A percentile compares a stretch with the other conserved stretches of the same genome.
These are phyloP conservation scores for Santalum album DNA, from an alignment of 164 flowering plant genomes.

Conservation along the genomic window DNA sequence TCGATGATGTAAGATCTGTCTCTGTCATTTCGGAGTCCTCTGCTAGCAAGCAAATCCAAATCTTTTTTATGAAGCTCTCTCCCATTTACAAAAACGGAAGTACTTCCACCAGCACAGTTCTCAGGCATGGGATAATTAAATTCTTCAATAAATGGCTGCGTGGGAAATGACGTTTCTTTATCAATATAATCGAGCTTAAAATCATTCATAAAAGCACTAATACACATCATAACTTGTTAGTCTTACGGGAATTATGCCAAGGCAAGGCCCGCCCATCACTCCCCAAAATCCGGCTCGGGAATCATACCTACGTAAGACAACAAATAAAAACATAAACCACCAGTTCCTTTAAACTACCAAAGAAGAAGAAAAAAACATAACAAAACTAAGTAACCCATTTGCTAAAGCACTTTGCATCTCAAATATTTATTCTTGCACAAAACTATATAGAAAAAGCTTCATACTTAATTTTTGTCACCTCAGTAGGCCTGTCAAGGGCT, in stretches of 20 bases:
- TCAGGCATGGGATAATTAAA: slow-evolving; percentile 66
- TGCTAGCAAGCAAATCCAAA: slow-evolving; percentile 63
- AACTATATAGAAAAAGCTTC: neutral
- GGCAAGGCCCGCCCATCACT: slow-evolving; percentile 74
- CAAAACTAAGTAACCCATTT: neutral
- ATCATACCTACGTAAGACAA: slow-evolving; percentile 63
- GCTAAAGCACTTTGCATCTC: too few species aligned
- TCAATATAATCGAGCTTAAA: neutral
- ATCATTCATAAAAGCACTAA: neutral
- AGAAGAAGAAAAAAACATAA: too few species aligned
- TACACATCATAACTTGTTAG: slow-evolving; percentile 1
- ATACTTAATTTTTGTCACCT: neutral
- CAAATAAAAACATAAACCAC: neutral
- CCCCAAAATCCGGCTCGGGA: slow-evolving; percentile 96
- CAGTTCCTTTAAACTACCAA: slow-evolving; percentile 1
- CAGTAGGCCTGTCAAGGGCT: neutral
- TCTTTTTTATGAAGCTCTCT: slow-evolving; percentile 88
- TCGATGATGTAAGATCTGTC: slow-evolving; percentile 64
- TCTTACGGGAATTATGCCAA: slow-evolving; percentile 84
- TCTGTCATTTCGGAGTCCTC: slow-evolving; percentile 71
- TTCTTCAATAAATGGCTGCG: slow-evolving; percentile 91
- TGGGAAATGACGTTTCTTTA: slow-evolving; percentile 6
- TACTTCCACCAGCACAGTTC: slow-evolving; percentile 72
- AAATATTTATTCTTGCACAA: too few species aligned
- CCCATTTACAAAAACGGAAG: slow-evolving; percentile 80